A percentile compares a stretch with the other conserved stretches of the same genome.
Conservation (phyloP, 106 monocot species). For the Dactylorhiza incarnata region DNA sequence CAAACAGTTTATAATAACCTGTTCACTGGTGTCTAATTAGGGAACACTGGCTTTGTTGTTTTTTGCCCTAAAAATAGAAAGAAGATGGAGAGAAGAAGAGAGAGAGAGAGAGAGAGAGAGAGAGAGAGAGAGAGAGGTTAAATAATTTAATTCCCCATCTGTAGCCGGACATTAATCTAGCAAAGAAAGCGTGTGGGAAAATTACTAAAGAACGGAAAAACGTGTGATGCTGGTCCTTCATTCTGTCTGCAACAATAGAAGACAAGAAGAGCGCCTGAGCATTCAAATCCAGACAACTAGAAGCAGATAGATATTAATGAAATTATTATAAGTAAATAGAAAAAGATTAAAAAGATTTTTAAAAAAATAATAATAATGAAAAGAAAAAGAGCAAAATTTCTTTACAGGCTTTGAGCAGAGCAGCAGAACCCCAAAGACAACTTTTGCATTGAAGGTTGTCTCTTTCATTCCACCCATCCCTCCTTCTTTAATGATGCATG, state of each 20-base stretch:
- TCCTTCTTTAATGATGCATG: conserved; percentile 5
- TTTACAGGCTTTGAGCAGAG: conserved; percentile 8
- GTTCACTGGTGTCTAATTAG: too few relatives aligned
- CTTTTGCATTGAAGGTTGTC: conserved; percentile 12
- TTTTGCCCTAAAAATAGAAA: too few relatives aligned
- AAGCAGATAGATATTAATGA: background rate
- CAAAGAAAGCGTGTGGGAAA: background rate
- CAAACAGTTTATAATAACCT: too few relatives aligned
- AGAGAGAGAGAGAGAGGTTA: too few relatives aligned
- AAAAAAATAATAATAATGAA: background rate
- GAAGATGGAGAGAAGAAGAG: too few relatives aligned
- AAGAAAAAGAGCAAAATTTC: conserved; percentile 2
- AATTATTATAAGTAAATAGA: background rate
- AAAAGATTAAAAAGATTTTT: background rate
- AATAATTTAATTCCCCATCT: background rate
- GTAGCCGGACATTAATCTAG: background rate
- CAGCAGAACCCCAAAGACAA: conserved; percentile 1
- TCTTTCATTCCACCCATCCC: conserved; percentile 12
- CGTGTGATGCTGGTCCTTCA: conserved; percentile 3
- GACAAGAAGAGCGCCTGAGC: conserved; percentile 10
- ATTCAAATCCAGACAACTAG: conserved; percentile 5
- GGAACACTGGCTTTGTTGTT: too few relatives aligned
- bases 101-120: too few relatives aligned
- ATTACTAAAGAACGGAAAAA: background rate
- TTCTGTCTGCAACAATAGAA: conserved; percentile 6